These are phyloP conservation scores for Epithemia pelagica DNA, from an alignment of 108 stramenopile genomes.

Conservation along the genomic window DNA sequence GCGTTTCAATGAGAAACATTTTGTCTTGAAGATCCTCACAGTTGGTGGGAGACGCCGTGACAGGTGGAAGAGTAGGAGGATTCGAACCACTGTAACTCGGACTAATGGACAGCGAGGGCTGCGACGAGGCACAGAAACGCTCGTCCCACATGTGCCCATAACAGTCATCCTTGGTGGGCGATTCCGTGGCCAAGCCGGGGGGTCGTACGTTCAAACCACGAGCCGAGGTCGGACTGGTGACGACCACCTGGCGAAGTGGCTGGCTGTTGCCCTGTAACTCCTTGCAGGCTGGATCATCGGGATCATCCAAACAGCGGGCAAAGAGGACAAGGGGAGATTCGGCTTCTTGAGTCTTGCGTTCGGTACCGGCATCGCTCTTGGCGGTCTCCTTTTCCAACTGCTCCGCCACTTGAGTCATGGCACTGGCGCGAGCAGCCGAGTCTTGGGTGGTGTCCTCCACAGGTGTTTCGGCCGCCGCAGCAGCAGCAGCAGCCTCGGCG, in stretches of 20 bases:
- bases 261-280: neutral
- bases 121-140: slow-evolving; percentile 13
- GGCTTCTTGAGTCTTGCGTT: neutral
- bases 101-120: slow-evolving; percentile 12
- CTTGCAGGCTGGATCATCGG: slow-evolving; percentile 3
- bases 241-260: neutral
- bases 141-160: slow-evolving; percentile 15
- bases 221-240: neutral
- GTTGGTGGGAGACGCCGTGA: neutral
- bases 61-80: too few relatives aligned
- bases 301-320: slow-evolving; percentile 5
- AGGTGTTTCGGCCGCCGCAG: neutral
- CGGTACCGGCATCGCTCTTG: neutral
- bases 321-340: neutral
- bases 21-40: slow-evolving; percentile 1
- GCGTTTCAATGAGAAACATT: neutral
- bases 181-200: neutral
- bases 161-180: slow-evolving; percentile 9
- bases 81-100: too few relatives aligned
- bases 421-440: neutral
- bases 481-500: too few relatives aligned
- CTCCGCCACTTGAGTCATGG: too few relatives aligned
- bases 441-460: too few relatives aligned
- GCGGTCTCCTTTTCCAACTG: neutral
- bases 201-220: neutral